These are phyloP conservation scores for Inga oerstediana DNA, from an alignment of 306 rosid species.

Conservation along the genomic window DNA sequence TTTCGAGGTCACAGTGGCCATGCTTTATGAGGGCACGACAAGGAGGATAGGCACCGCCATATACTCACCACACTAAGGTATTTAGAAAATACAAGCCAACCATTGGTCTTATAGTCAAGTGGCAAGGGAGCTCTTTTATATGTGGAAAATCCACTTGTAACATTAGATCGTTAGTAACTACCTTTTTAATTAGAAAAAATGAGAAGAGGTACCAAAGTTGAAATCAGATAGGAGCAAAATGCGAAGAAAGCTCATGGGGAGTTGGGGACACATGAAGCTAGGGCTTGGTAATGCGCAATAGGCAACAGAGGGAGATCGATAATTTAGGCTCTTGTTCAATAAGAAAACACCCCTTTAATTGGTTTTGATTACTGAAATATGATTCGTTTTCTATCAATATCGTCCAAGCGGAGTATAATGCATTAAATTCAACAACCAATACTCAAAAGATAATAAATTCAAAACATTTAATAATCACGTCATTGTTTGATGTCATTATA, in stretches of 20 bases:
- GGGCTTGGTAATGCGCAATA: background rate
- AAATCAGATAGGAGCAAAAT: background rate
- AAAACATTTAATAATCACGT: constrained; percentile 22
- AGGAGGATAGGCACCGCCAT: no score
- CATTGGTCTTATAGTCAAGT: no score
- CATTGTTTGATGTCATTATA: constrained; percentile 30
- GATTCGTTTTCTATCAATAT: background rate
- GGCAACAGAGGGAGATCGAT: background rate
- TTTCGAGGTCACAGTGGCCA: background rate
- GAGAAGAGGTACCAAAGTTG: background rate
- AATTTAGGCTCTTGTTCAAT: background rate
- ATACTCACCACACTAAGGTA: no score
- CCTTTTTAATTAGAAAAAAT: no score
- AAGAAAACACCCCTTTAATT: background rate
- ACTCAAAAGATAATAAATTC: constrained; percentile 16
- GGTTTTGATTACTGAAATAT: background rate
- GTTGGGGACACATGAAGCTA: background rate
- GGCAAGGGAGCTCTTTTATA: no score
- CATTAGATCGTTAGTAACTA: no score
- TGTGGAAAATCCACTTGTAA: no score
- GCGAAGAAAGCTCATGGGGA: background rate
- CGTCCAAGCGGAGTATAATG: background rate
- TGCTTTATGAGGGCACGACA: no score
- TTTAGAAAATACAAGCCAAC: no score
- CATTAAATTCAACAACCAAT: background rate